Base-by-base conservation (phyloP, 1,139 yeast genomes). In the Kodamaea derodonti region DNA sequence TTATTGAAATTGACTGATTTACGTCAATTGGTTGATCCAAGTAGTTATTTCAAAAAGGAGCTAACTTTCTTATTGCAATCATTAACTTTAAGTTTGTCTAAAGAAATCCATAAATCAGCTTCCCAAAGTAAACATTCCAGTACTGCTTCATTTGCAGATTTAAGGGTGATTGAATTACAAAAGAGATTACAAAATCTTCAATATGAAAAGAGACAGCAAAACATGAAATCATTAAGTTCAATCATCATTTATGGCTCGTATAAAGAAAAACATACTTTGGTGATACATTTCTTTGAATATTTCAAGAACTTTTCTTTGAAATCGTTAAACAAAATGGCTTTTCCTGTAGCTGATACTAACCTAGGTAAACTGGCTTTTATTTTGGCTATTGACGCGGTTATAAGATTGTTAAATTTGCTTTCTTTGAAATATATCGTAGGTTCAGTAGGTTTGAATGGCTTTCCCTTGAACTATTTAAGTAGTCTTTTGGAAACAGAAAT, bases 181-280 rank as follows among this genome's bases (percentile, higher is more conserved):
- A 43, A 36, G 25, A 34, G 42, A 8, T 25, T 36, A 25, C 20
- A 40, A 36, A 11, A 30, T 28, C 18, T 37, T 23, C 12, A 36
- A 35, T 20, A 25, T 27, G 17, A 39, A 36, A 32, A 33, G 18
- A 30, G 24, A 30, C 31, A 36, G 42, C 17, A 36, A 36, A 14
- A 46, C 48, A 39, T 45, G 29, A 42, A 45, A 17, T 52, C 54
- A 1, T 35, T 63, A 14, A 52, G 66, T 24, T 48, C 62, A 1
- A 48, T 63, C 1, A 35, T 65, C 2, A 31, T 45, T 9, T 40
- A 54, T 34, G 71, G 71, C 0, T 45, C 66, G 1, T 65, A 65
- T 37, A 62, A 60, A 32, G 68, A 63, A 35, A 62, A 59, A 37
- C 47, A 58, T 14, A 45, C 40, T 14, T 39, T 55, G 28, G 46